phyloP scores from a whole-genome alignment of 352 stramenopile genomes.

The Albugo laibachii region DNA sequence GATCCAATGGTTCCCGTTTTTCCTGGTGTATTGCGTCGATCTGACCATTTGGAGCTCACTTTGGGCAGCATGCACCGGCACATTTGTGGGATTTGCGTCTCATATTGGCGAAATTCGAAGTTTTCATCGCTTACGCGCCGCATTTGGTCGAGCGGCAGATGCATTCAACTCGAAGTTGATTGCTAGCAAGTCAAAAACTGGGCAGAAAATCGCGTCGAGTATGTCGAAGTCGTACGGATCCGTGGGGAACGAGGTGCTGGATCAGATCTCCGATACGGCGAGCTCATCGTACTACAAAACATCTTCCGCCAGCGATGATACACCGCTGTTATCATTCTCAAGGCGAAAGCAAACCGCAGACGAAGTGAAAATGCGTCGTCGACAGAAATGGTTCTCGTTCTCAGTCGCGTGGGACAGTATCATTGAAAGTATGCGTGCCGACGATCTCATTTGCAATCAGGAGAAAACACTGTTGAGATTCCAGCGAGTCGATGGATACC shows the following conservation, averaged over 20 bases:
- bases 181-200: conserved; percentile 49
- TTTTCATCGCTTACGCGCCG: conserved; percentile 63
- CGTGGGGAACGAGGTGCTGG: conserved; percentile 25
- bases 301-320: conserved; percentile 25
- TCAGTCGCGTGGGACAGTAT: conserved; percentile 95
- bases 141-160: conserved; percentile 75
- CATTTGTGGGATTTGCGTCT: conserved; percentile 91
- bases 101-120: conserved; percentile 93
- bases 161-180: conserved; percentile 79
- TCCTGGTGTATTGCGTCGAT: conserved; percentile 96
- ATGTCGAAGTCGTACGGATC: conserved; percentile 21
- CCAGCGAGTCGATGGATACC: conserved; percentile 89
- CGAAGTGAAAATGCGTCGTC: conserved; percentile 81
- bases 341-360: conserved; percentile 58
- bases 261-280: conserved; percentile 10
- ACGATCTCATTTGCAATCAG: conserved; percentile 81
- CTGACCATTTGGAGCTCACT: conserved; percentile 97
- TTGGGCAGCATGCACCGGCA: conserved; percentile 93
- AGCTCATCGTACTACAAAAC: background rate
- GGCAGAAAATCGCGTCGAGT: conserved; percentile 23
- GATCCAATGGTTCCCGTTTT: conserved; percentile 92
- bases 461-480: conserved; percentile 89
- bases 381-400: conserved; percentile 97
- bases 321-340: conserved; percentile 67
- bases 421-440: conserved; percentile 87